Evolutionary conservation across 2,329 filamentous ascomycete species (phyloP), one percentile per base, ranked within the genome.

Genomic region (Aspergillus luchuensis): DNA sequence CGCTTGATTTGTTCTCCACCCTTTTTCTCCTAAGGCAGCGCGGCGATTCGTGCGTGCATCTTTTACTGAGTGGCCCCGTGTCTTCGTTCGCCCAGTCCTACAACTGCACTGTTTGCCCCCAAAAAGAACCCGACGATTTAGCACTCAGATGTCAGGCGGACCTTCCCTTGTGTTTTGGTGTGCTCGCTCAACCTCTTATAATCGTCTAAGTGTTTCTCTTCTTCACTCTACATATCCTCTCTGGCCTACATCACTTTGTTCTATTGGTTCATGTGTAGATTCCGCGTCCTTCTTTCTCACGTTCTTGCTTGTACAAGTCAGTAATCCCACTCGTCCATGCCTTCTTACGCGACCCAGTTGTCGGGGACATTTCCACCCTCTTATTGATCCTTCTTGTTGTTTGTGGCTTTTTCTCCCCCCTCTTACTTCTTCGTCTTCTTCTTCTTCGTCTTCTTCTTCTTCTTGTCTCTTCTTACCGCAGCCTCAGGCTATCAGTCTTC

Each of bases 1-100:
- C 25, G n/a, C 53, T 56, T 45, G 38, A 41, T 8, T 28, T n/a
- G 25, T 43, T 45, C 53, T 56, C 53, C 39, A 45, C 53, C 53
- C n/a, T 56, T 25, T 45, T 36, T 41, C 17, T 8, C 8, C n/a
- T 19, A 19, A 30, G 19, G 39, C 39, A 33, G 39, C 25, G 19
- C 25, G 13, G 53, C 25, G 53, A 56, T 56, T 56, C 53, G 53
- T 30, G 39, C 39, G 23, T 33, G 39, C 10, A 39, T 33, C 11
- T 47, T 36, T 33, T 19, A 56, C 39, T 19, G 8, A 25, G 23
- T 56, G 38, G 53, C 39, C 21, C 25, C 38, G 38, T 30, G 52
- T 41, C 52, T 45, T 21, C 39, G 11, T 4, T 47, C 21, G 5
- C 21, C 28, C n/a, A 21, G 53, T 36, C 39, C 33, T 28, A 33